A percentile compares a stretch with the other conserved stretches of the same genome.
phyloP scores from a whole-genome alignment of 352 stramenopile genomes.

The Nothophytophthora sp. region DNA sequence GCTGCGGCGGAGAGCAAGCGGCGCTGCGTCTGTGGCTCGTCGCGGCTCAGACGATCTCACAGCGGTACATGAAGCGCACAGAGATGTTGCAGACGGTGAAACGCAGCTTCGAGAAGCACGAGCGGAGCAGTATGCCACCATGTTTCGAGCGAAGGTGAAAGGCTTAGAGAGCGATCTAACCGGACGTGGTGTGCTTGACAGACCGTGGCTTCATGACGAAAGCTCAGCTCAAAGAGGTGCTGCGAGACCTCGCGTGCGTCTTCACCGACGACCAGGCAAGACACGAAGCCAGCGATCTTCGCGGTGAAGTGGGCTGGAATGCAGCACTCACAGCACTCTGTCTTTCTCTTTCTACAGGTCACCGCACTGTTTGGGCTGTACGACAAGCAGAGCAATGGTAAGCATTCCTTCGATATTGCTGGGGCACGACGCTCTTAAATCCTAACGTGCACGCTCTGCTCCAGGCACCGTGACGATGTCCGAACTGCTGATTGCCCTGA shows the following conservation, averaged over 20 bases:
- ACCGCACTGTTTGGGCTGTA: conserved; percentile 52
- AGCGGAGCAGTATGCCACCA: conserved; percentile 35
- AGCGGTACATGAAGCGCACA: conserved; percentile 44
- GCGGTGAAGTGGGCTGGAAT: no score
- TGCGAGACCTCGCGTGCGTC: conserved; percentile 49
- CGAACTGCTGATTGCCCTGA: conserved; percentile 30
- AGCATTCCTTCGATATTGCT: background rate
- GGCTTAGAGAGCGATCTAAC: no score
- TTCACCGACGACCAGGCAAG: conserved; percentile 69
- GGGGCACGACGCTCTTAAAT: background rate
- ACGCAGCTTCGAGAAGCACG: conserved; percentile 62
- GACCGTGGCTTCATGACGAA: conserved; percentile 52
- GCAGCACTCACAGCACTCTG: background rate
- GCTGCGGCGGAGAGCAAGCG: conserved; percentile 32
- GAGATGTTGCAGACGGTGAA: conserved; percentile 52
- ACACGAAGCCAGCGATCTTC: no score
- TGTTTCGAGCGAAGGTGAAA: background rate
- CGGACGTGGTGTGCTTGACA: no score
- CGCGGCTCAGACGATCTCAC: conserved; percentile 38
- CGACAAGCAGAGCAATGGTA: conserved; percentile 43
- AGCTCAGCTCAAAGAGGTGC: conserved; percentile 49
- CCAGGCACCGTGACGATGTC: conserved; percentile 42
- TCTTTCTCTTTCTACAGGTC: conserved; percentile 23
- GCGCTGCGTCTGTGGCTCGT: conserved; percentile 33
- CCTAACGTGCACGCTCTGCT: background rate